Evolutionary conservation across 2,329 filamentous ascomycete species (phyloP).

Genomic region (Parastagonospora avenae): DNA sequence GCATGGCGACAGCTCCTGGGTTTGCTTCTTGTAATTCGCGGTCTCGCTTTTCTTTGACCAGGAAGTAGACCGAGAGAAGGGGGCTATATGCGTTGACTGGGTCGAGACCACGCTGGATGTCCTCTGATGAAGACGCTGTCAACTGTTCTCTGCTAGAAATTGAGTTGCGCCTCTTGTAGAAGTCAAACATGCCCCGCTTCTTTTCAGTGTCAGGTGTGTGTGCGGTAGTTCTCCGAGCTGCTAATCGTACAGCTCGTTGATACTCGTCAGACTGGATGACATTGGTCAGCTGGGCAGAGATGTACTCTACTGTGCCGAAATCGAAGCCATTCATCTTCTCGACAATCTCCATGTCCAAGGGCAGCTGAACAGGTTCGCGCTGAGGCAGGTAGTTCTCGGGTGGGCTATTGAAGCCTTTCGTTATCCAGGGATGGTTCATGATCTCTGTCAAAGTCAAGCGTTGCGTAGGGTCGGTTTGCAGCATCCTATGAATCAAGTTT

Average conservation of each 20-base stretch:
- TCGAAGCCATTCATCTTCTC: conserved; percentile 98
- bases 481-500: conserved; percentile 89
- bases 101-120: conserved; percentile 79
- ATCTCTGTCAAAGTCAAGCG: conserved; percentile 89
- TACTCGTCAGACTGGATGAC: conserved; percentile 96
- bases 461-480: conserved; percentile 89
- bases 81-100: conserved; percentile 93
- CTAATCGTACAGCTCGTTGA: conserved; percentile 76
- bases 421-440: conserved; percentile 94
- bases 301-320: conserved; percentile 85
- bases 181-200: conserved; percentile 92
- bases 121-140: conserved; percentile 81
- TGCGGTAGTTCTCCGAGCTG: conserved; percentile 67
- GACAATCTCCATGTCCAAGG: conserved; percentile 81
- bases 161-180: conserved; percentile 94
- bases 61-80: conserved; percentile 89
- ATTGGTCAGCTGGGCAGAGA: conserved; percentile 78
- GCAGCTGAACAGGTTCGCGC: conserved; percentile 83
- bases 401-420: conserved; percentile 82
- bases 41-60: conserved; percentile 93
- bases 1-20: conserved; percentile 63
- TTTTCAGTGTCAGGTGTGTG: conserved; percentile 67
- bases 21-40: conserved; percentile 69
- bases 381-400: conserved; percentile 87
- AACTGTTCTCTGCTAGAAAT: conserved; percentile 87